A percentile compares a stretch with the other conserved stretches of the same genome.
phyloP scores from a whole-genome alignment of 2,329 filamentous ascomycete species.

The Lachnellula subtilissima region DNA sequence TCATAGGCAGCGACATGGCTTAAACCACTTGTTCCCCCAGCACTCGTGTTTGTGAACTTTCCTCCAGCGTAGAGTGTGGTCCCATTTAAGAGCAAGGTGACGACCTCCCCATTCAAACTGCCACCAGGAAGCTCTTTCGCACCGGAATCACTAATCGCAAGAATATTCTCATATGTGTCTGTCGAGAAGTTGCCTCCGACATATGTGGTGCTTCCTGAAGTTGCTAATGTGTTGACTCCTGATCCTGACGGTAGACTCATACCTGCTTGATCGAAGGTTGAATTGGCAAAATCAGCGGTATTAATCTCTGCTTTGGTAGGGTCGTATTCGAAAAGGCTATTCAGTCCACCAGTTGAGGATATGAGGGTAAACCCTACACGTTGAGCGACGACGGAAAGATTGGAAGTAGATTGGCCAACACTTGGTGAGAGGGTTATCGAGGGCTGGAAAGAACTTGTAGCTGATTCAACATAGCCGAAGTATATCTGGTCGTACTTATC shows the following conservation, averaged over 20 bases:
- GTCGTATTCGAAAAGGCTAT: slow-evolving; percentile 86
- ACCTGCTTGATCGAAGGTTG: slow-evolving; percentile 72
- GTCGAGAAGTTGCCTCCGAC: slow-evolving; percentile 82
- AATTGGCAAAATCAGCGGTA: slow-evolving; percentile 60
- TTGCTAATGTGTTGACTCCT: slow-evolving; percentile 63
- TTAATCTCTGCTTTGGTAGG: slow-evolving; percentile 56
- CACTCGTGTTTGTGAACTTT: slow-evolving; percentile 70
- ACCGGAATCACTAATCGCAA: slow-evolving; percentile 63
- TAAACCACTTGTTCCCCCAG: slow-evolving; percentile 58
- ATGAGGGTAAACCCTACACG: slow-evolving; percentile 72
- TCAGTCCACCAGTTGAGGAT: slow-evolving; percentile 73
- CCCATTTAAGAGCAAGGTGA: slow-evolving; percentile 62
- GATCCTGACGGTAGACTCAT: slow-evolving; percentile 63
- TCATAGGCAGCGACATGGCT: slow-evolving; percentile 75
- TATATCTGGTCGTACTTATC: slow-evolving; percentile 97
- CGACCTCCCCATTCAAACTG: slow-evolving; percentile 77
- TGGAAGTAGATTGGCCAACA: slow-evolving; percentile 53
- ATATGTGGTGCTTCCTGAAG: slow-evolving; percentile 61
- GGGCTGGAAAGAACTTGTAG: slow-evolving; percentile 68
- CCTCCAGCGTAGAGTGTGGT: slow-evolving; percentile 74
- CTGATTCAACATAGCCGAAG: slow-evolving; percentile 76
- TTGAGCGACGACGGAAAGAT: slow-evolving; percentile 82
- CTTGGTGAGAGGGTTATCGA: slow-evolving; percentile 72
- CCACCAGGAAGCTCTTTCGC: slow-evolving; percentile 59
- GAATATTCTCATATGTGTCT: slow-evolving; percentile 65